Base-by-base conservation (phyloP, 1,284 basidiomycete genomes). In the Termitomyces sp. region DNA sequence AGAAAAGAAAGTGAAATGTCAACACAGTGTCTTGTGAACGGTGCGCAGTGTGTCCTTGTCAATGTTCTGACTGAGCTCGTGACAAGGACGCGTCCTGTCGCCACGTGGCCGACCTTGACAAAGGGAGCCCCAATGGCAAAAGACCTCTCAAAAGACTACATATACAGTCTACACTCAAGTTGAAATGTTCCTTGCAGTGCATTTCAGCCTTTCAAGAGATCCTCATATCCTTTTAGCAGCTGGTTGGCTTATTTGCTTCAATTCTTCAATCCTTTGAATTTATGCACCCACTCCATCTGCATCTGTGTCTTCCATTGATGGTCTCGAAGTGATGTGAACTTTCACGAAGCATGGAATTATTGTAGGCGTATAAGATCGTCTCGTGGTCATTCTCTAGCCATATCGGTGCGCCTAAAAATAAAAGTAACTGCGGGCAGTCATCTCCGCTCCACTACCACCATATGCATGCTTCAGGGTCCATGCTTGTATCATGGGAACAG, bases 31-130 rank as follows among this genome's bases (percentile, higher is more conserved):
- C 42, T 57, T 50, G 49, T 55, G 39, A 41, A 55, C 51, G 41
- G 34, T 26, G 33, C 18, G 24, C 49, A 13, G 35, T 28, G 26
- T 21, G 14, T 30, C n/a, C 10, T 14, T 13, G 8, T 3, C 16
- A 16, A 1, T 26, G 14, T 38, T 28, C 28, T 46, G 35, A 30
- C 38, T n/a, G 13, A 21, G 30, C 38, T 49, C 51, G 58, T 58
- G 55, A 60, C 57, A 50, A 33, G n/a, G 42, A 53, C 59, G 57
- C 57, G 57, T 57, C 45, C 42, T 34, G 37, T 30, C 49, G 49
- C 51, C 56, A 57, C 56, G 55, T 59, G 53, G 51, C 48, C 28
- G 8, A 30, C 28, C n/a, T n/a, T n/a, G n/a, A n/a, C n/a, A n/a
- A n/a, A n/a, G n/a, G n/a, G n/a, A n/a, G n/a, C n/a, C n/a, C n/a